Base-by-base conservation (phyloP, 257 asterid species). In the Rhazya stricta region DNA sequence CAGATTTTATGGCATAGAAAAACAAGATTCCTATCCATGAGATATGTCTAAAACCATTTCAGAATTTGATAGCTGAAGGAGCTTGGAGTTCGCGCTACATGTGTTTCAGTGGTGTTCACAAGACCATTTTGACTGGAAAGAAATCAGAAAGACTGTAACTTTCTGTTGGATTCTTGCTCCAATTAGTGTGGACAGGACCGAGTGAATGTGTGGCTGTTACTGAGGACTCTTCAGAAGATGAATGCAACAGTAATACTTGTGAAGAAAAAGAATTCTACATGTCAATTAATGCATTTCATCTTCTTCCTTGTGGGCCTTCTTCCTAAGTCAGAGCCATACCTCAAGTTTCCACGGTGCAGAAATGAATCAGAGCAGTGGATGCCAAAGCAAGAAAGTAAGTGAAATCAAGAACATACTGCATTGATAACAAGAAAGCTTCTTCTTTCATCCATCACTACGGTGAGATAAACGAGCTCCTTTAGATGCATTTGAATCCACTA, bases 231-330 rank as follows among this genome's bases (percentile, higher is more conserved):
- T 72, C 78, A 83, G 89, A 78, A 73, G 83, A 86, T 83, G 92
- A 88, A 90, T 87, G 85, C 86, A 90, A 86, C 97, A 84, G 94
- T 87, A 48, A 73, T 81, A 74, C 77, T 80, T 79, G 71, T 80
- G 73, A 80, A 76, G 69, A 84, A 74, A 72, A 67, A 80, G 81
- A 76, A 74, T 81, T 82, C 78, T 72, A 86, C 88, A 86, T 83
- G 91, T 88, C 89, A 83, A 82, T 74, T 79, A 76, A 84, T 76
- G 85, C 4, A 37, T 69, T 84, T 82, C 87, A 72, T 87, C 90
- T 82, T 84, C 90, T 85, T 82, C 78, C 74, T 42, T n/a, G 97
- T 88, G 97, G 97, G 96, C 89, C 96, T 77, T 74, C 96, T 77
- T 74, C 80, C 56, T 63, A 62, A 80, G 80, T 80, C 91, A 84